Percentiles rank a stretch among this genome's conserved stretches.
These are phyloP conservation scores for Cytospora chrysosperma DNA, from an alignment of 2,329 filamentous ascomycete genomes.

Conservation along the genomic window DNA sequence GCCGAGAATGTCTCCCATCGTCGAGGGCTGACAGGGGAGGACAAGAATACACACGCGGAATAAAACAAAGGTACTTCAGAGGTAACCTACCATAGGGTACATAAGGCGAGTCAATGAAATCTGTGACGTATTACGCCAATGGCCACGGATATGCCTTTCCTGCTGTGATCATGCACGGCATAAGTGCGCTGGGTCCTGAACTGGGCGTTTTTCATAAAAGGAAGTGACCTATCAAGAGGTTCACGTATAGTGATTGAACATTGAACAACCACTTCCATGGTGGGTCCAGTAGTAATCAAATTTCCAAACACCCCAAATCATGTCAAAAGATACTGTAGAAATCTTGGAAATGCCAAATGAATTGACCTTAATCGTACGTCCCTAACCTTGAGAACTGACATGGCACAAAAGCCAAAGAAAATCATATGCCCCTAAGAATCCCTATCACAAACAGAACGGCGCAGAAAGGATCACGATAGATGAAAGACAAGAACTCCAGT, in stretches of 20 bases:
- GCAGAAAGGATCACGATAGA: conserved; percentile 13
- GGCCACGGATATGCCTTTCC: neutral
- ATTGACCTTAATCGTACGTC: conserved; percentile 19
- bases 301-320: neutral
- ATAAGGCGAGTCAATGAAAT: neutral
- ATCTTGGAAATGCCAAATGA: neutral
- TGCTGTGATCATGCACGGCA: neutral
- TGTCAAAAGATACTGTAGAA: neutral
- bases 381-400: conserved; percentile 16
- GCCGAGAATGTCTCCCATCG: neutral
- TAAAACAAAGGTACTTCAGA: neutral
- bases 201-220: neutral
- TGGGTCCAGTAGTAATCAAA: neutral
- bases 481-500: conserved; percentile 19
- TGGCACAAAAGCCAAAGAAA: conserved; percentile 4
- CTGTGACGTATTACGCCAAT: neutral
- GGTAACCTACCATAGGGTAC: too few species aligned
- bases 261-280: too few species aligned
- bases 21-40: neutral
- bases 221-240: too few species aligned
- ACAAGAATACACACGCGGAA: neutral
- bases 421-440: conserved; percentile 8
- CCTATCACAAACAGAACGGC: conserved; percentile 15
- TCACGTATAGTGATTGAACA: too few species aligned
- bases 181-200: neutral